Conservation (phyloP, 805 yeast species). For the Clavispora phyllophila region DNA sequence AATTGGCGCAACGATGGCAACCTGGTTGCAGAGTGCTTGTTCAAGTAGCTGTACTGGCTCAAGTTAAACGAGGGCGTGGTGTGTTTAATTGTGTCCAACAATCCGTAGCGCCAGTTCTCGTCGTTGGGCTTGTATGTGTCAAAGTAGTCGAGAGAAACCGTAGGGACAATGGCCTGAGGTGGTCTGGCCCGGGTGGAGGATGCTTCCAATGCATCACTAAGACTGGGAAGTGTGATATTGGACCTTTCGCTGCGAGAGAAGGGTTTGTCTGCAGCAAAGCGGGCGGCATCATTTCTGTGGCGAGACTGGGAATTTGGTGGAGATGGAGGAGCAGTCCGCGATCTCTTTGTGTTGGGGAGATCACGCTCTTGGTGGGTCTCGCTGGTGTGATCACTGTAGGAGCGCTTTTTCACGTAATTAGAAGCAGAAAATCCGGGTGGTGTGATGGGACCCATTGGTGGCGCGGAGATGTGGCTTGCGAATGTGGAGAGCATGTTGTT, state of each 20-base stretch:
- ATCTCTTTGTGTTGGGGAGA: conserved; percentile 1
- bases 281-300: no score
- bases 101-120: conserved; percentile 40
- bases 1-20: conserved; percentile 12
- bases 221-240: conserved; percentile 28
- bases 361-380: conserved; percentile 2
- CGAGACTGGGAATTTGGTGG: conserved; percentile 3
- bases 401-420: conserved; percentile 21
- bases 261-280: no score
- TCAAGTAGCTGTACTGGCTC: conserved; percentile 26
- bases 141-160: conserved; percentile 39
- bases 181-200: background rate
- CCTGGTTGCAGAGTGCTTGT: conserved; percentile 11
- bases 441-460: conserved; percentile 5
- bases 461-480: conserved; percentile 15
- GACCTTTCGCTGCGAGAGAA: background rate
- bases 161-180: conserved; percentile 18
- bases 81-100: conserved; percentile 32
- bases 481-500: conserved; percentile 28
- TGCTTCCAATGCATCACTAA: conserved; percentile 24
- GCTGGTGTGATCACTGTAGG: conserved; percentile 21
- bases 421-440: conserved; percentile 1
- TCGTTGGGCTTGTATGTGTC: conserved; percentile 43
- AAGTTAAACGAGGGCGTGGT: conserved; percentile 17
- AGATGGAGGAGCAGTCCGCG: conserved; percentile 13